Evolutionary conservation across 31 red algal species (phyloP).

Genomic region (Pterothamnion heteromorphum): DNA sequence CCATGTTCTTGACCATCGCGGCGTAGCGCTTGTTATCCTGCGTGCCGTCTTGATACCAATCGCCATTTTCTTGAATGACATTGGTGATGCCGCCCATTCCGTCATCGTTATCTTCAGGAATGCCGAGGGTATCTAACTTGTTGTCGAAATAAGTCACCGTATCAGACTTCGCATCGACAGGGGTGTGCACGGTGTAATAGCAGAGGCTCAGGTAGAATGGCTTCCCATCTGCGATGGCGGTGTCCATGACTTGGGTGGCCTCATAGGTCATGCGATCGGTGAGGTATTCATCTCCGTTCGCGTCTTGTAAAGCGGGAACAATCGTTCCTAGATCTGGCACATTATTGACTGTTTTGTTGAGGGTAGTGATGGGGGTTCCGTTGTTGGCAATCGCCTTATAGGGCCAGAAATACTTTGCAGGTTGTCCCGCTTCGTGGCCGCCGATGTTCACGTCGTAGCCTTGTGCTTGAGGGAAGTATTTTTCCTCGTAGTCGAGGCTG

Average conservation of each 20-base stretch:
- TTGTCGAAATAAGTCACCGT: neutral
- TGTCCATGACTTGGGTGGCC: neutral
- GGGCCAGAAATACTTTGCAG: neutral
- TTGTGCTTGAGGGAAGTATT: neutral
- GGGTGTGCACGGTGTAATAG: conserved; percentile 8
- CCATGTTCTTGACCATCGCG: neutral
- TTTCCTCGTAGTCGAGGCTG: too few relatives aligned
- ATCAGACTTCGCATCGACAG: neutral
- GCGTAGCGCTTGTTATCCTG: neutral
- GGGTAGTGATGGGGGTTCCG: neutral
- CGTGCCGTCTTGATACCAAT: too few relatives aligned
- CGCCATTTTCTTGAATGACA: too few relatives aligned
- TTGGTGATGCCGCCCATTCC: too few relatives aligned
- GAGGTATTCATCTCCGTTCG: neutral
- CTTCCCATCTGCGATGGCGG: neutral
- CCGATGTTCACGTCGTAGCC: conserved; percentile 12
- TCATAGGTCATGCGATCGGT: neutral
- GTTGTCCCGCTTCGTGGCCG: neutral
- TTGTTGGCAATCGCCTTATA: too few relatives aligned
- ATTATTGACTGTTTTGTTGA: too few relatives aligned
- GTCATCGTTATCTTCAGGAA: neutral
- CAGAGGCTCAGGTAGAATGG: neutral
- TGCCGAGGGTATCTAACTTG: neutral
- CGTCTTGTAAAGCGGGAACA: too few relatives aligned
- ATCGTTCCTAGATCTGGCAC: too few relatives aligned